A percentile compares a stretch with the other conserved stretches of the same genome.
phyloP scores from a whole-genome alignment of 2,329 filamentous ascomycete species.

The Alternaria rosae region DNA sequence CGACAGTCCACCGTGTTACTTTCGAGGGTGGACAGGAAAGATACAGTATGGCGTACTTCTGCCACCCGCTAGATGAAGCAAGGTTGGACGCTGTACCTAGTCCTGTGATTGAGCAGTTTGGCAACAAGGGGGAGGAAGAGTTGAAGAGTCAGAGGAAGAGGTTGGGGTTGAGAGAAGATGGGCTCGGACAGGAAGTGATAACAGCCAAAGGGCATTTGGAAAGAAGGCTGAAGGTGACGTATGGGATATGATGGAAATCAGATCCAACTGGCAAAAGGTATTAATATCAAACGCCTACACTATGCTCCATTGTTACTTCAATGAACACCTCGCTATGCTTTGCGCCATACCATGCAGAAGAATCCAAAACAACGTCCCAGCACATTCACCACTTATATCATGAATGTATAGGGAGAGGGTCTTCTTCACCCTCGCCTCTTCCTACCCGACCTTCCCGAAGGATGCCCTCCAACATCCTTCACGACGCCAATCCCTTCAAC shows the following conservation, averaged over 20 bases:
- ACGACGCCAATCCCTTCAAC: slow-evolving; percentile 45
- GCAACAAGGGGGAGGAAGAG: slow-evolving; percentile 38
- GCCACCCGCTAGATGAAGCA: slow-evolving; percentile 65
- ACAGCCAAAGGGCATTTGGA: slow-evolving; percentile 68
- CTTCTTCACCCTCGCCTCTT: slow-evolving; percentile 34
- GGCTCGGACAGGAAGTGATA: slow-evolving; percentile 51
- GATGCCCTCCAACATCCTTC: slow-evolving; percentile 37
- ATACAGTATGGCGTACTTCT: slow-evolving; percentile 69
- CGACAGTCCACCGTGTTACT: slow-evolving; percentile 87
- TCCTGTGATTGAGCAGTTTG: slow-evolving; percentile 54
- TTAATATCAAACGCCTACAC: slow-evolving; percentile 1
- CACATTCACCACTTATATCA: neutral
- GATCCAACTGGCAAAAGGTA: neutral
- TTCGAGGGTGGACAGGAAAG: slow-evolving; percentile 63
- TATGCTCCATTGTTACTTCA: neutral
- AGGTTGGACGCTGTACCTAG: slow-evolving; percentile 65
- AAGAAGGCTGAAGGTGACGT: slow-evolving; percentile 65
- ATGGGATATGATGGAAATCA: slow-evolving; percentile 50
- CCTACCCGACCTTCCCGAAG: slow-evolving; percentile 29
- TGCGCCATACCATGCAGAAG: slow-evolving; percentile 3
- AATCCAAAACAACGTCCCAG: neutral
- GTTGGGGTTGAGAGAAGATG: slow-evolving; percentile 52
- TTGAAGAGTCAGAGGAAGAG: slow-evolving; percentile 49
- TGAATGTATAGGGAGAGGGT: neutral
- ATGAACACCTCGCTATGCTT: slow-evolving; percentile 26